Evolutionary conservation across 2,329 filamentous ascomycete genomes (phyloP).

Genomic region (Tolypocladium paradoxum): DNA sequence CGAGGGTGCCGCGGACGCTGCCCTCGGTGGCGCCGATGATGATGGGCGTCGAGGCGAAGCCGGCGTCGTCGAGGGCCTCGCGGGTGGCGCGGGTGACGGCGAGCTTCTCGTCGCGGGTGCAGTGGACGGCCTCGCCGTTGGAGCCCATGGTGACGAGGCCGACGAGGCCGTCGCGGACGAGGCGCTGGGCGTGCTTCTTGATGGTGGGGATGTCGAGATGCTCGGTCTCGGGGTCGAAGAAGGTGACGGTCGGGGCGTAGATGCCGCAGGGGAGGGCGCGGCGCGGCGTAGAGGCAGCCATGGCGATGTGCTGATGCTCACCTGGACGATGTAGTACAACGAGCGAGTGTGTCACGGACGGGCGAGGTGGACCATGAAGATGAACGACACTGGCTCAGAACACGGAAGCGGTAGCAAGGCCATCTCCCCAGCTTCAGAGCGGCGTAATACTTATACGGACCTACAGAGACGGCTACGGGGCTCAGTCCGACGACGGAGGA

Average conservation of each 20-base stretch:
- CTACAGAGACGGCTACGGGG: neutral
- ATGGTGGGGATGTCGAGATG: constrained; percentile 72
- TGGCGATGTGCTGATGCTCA: neutral
- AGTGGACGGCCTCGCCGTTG: constrained; percentile 82
- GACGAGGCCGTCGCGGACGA: constrained; percentile 66
- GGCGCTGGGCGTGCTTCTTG: constrained; percentile 69
- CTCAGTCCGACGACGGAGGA: neutral
- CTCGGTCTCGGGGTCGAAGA: constrained; percentile 76
- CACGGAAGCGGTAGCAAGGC: too few relatives aligned
- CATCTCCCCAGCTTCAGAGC: neutral
- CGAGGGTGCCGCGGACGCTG: constrained; percentile 70
- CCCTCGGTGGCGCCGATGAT: constrained; percentile 76
- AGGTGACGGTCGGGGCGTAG: constrained; percentile 84
- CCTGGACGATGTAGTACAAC: neutral
- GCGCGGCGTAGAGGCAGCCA: neutral
- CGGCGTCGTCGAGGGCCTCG: constrained; percentile 71
- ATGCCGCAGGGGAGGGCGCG: constrained; percentile 60
- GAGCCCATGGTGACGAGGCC: constrained; percentile 83
- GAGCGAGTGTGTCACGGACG: neutral
- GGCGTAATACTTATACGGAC: neutral
- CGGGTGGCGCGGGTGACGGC: constrained; percentile 68
- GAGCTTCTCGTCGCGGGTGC: constrained; percentile 66
- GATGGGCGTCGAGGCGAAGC: constrained; percentile 65
- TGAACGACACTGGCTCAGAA: neutral
- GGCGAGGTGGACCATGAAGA: neutral